Percentiles rank a stretch among this genome's conserved stretches.
Evolutionary conservation across 805 yeast species (phyloP).

Genomic region (Yueomyces sinensis): DNA sequence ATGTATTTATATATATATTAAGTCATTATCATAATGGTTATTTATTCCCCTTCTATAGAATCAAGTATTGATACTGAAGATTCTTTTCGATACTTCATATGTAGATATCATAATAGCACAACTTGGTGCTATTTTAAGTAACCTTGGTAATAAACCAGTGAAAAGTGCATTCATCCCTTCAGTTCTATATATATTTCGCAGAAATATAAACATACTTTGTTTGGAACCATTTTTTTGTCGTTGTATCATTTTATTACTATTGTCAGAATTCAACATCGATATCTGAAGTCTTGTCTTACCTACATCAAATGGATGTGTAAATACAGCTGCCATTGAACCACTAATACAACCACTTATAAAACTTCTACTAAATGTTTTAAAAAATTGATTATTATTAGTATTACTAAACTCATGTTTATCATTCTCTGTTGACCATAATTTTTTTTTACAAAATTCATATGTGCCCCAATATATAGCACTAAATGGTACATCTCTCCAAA

Average conservation of each 20-base stretch:
- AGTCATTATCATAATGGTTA: no score
- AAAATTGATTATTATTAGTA: not conserved
- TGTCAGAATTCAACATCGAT: conserved; percentile 12
- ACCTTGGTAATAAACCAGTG: conserved; percentile 76
- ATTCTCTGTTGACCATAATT: conserved; percentile 1
- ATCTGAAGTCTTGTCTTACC: conserved; percentile 89
- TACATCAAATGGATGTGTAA: conserved; percentile 93
- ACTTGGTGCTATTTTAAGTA: conserved; percentile 87
- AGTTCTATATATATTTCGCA: conserved; percentile 43
- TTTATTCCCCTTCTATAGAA: no score
- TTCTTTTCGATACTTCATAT: conserved; percentile 67
- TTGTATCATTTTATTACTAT: not conserved
- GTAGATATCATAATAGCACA: conserved; percentile 98
- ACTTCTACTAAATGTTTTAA: conserved; percentile 36
- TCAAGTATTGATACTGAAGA: not conserved
- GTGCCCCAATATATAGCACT: conserved; percentile 90
- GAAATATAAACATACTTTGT: conserved; percentile 52
- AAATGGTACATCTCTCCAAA: conserved; percentile 97
- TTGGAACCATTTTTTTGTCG: conserved; percentile 4
- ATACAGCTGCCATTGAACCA: conserved; percentile 74
- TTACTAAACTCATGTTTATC: not conserved
- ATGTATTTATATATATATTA: no score
- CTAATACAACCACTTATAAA: conserved; percentile 75
- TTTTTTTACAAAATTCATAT: conserved; percentile 44
- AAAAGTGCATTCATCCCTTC: conserved; percentile 84